phyloP scores from a whole-genome alignment of 1,284 basidiomycete genomes.

The Ustilago loliicola region DNA sequence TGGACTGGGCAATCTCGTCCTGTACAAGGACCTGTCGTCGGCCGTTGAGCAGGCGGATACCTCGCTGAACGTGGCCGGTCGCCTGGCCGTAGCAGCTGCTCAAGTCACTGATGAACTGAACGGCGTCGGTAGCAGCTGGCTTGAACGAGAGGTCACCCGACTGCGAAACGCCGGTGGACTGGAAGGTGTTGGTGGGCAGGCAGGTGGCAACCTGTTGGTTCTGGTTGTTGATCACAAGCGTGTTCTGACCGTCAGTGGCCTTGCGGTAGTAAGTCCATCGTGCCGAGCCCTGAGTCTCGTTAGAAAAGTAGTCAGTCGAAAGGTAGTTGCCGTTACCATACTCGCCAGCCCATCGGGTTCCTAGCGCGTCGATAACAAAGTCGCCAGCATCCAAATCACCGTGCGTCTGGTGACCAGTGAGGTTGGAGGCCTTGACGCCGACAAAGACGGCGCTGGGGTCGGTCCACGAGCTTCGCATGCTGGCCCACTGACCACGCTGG shows the following conservation, averaged over 20 bases:
- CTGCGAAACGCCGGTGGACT: slow-evolving; percentile 78
- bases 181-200: slow-evolving; percentile 76
- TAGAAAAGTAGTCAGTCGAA: slow-evolving; percentile 69
- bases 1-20: slow-evolving; percentile 70
- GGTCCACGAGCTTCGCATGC: slow-evolving; percentile 93
- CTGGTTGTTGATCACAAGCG: slow-evolving; percentile 80
- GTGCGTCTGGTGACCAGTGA: slow-evolving; percentile 83
- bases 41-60: slow-evolving; percentile 86
- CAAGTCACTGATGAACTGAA: slow-evolving; percentile 86
- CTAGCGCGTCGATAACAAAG: slow-evolving; percentile 94
- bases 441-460: slow-evolving; percentile 85
- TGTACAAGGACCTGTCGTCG: slow-evolving; percentile 85
- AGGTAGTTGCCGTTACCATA: slow-evolving; percentile 89
- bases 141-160: slow-evolving; percentile 77
- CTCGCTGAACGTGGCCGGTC: slow-evolving; percentile 80
- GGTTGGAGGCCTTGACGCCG: slow-evolving; percentile 86
- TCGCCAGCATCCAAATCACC: slow-evolving; percentile 93
- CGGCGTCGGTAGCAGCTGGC: slow-evolving; percentile 80
- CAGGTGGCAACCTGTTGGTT: slow-evolving; percentile 84
- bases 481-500: slow-evolving; percentile 81
- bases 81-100: slow-evolving; percentile 80
- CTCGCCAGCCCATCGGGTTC: slow-evolving; percentile 95
- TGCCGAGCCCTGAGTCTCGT: slow-evolving; percentile 51
- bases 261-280: slow-evolving; percentile 80
- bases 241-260: slow-evolving; percentile 97